Evolutionary conservation across 2,329 filamentous ascomycete genomes (phyloP).

Genomic region (Epichloe brachyelytri): DNA sequence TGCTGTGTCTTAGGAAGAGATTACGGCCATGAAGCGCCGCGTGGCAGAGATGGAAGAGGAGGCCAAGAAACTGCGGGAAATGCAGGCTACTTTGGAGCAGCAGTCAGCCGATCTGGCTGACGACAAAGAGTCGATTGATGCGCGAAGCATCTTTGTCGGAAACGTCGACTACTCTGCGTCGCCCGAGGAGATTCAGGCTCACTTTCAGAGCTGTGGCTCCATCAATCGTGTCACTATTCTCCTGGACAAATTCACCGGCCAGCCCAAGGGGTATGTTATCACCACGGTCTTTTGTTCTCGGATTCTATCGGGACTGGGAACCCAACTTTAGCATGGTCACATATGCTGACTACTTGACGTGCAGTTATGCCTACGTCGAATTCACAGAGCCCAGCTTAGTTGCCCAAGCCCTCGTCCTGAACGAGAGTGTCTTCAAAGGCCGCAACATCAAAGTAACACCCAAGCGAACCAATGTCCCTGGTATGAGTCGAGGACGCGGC

Average conservation of each 20-base stretch:
- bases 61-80: constrained; percentile 72
- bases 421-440: constrained; percentile 91
- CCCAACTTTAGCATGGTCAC: neutral
- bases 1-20: constrained; percentile 49
- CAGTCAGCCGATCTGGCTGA: constrained; percentile 74
- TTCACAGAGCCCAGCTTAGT: constrained; percentile 91
- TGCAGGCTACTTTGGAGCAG: constrained; percentile 77
- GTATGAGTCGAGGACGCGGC: constrained; percentile 73
- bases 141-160: constrained; percentile 91
- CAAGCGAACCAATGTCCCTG: constrained; percentile 93
- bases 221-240: constrained; percentile 98
- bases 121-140: constrained; percentile 91
- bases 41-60: constrained; percentile 88
- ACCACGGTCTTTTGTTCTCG: neutral
- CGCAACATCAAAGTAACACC: constrained; percentile 89
- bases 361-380: constrained; percentile 95
- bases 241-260: constrained; percentile 94
- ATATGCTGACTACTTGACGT: neutral
- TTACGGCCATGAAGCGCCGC: constrained; percentile 73
- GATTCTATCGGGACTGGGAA: neutral
- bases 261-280: constrained; percentile 77
- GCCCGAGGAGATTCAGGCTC: constrained; percentile 90
- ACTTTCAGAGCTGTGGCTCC: constrained; percentile 92
- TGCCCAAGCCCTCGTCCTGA: constrained; percentile 83
- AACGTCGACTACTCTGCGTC: constrained; percentile 97